A percentile compares a stretch with the other conserved stretches of the same genome.
These are phyloP conservation scores for Zymoseptoria pseudotritici DNA, from an alignment of 2,329 filamentous ascomycete species.

Conservation along the genomic window DNA sequence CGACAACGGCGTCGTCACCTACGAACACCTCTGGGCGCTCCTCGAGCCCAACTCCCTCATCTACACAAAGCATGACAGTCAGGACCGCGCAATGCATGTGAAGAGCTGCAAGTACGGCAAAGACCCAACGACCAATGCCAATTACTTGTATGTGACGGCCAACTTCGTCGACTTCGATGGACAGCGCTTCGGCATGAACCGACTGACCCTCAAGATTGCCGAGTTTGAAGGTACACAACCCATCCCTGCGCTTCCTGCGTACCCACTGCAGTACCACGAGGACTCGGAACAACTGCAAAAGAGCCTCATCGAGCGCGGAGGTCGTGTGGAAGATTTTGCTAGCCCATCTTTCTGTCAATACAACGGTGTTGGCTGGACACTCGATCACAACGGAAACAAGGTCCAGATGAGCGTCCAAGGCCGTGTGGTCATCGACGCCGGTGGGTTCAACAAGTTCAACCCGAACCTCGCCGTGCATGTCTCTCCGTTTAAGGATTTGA, in stretches of 20 bases:
- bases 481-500: slow-evolving; percentile 22
- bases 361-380: slow-evolving; percentile 38
- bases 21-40: slow-evolving; percentile 30
- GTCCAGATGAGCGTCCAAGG: slow-evolving; percentile 41
- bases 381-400: slow-evolving; percentile 25
- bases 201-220: slow-evolving; percentile 24
- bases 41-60: slow-evolving; percentile 29
- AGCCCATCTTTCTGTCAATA: slow-evolving; percentile 47
- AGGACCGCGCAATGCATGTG: slow-evolving; percentile 32
- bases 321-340: slow-evolving; percentile 39
- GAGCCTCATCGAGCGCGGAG: slow-evolving; percentile 40
- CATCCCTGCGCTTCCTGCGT: slow-evolving; percentile 36
- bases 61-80: slow-evolving; percentile 31
- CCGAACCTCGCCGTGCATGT: slow-evolving; percentile 35
- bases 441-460: slow-evolving; percentile 42
- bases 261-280: slow-evolving; percentile 40
- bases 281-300: slow-evolving; percentile 33
- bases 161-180: slow-evolving; percentile 33
- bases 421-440: slow-evolving; percentile 44
- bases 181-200: slow-evolving; percentile 30
- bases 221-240: slow-evolving; percentile 35
- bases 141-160: slow-evolving; percentile 15
- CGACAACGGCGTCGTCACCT: slow-evolving; percentile 29
- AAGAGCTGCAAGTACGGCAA: slow-evolving; percentile 22
- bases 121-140: slow-evolving; percentile 26